These are phyloP conservation scores for Millerago galiae DNA, from an alignment of 805 yeast species.

Conservation along the genomic window DNA sequence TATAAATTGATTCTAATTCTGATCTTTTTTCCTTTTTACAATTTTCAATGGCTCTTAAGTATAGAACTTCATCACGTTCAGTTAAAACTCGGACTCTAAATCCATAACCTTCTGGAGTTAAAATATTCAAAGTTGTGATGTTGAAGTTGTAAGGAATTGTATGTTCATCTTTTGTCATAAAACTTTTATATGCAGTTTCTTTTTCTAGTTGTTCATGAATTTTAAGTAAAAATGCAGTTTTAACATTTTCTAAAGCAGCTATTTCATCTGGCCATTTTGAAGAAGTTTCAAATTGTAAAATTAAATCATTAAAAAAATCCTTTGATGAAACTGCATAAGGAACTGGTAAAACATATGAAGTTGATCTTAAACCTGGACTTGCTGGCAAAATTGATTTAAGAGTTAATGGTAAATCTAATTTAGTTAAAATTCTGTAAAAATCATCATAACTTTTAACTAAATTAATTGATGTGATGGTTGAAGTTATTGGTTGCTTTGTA, in stretches of 20 bases:
- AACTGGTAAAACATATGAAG: conserved; percentile 73
- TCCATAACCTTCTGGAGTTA: conserved; percentile 88
- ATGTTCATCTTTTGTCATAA: conserved; percentile 56
- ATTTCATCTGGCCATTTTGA: conserved; percentile 95
- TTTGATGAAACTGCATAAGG: conserved; percentile 74
- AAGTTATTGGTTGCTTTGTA: conserved; percentile 42
- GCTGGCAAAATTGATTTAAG: conserved; percentile 69
- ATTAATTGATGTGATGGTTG: conserved; percentile 35
- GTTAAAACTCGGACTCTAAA: conserved; percentile 71
- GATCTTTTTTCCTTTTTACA: conserved; percentile 54
- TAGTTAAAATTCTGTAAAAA: conserved; percentile 44
- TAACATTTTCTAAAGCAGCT: conserved; percentile 77
- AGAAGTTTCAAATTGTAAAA: conserved; percentile 84
- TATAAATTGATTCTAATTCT: conserved; percentile 51
- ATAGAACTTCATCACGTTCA: conserved; percentile 76
- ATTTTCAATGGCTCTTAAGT: conserved; percentile 64
- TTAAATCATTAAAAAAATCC: conserved; percentile 72
- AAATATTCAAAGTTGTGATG: conserved; percentile 51
- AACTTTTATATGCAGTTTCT: conserved; percentile 49
- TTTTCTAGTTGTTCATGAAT: conserved; percentile 43
- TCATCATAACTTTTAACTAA: conserved; percentile 51
- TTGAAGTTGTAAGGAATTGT: conserved; percentile 60
- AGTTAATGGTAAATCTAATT: conserved; percentile 56
- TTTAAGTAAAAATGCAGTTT: conserved; percentile 80
- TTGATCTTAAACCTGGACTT: conserved; percentile 66